These are phyloP conservation scores for Ottelia alismoides DNA, from an alignment of 106 monocot genomes.

Conservation along the genomic window DNA sequence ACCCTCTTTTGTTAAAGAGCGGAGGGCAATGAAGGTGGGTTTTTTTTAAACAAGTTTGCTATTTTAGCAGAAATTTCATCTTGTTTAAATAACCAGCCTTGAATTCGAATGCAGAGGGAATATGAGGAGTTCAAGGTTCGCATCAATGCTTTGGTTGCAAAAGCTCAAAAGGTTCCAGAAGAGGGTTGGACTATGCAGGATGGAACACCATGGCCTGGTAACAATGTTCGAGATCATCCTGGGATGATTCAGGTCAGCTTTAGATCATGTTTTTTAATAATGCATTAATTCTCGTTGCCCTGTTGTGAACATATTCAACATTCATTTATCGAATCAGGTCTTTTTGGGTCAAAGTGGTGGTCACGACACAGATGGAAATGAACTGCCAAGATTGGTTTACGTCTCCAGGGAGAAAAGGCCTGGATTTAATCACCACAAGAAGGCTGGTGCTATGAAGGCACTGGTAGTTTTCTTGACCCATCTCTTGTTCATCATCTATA, in stretches of 20 bases:
- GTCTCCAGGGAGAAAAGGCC: constrained; percentile 31
- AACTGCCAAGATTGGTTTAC: constrained; percentile 20
- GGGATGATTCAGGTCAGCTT: constrained; percentile 22
- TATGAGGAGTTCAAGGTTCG: constrained; percentile 27
- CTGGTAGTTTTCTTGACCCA: too few relatives aligned
- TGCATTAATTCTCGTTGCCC: too few relatives aligned
- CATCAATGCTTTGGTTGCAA: constrained; percentile 27
- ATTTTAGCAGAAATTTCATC: too few relatives aligned
- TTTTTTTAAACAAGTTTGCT: too few relatives aligned
- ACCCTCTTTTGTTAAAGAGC: constrained; percentile 21
- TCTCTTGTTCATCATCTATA: too few relatives aligned
- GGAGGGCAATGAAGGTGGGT: constrained; percentile 24
- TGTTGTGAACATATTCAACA: too few relatives aligned
- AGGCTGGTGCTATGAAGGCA: constrained; percentile 27
- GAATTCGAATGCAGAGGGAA: constrained; percentile 23
- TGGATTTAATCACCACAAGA: constrained; percentile 26
- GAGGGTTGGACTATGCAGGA: constrained; percentile 31
- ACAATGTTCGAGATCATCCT: constrained; percentile 23
- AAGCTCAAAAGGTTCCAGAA: constrained; percentile 25
- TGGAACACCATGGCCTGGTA: constrained; percentile 26
- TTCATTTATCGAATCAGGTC: too few relatives aligned
- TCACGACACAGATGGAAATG: constrained; percentile 21
- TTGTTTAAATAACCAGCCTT: too few relatives aligned
- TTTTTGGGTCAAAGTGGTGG: constrained; percentile 25
- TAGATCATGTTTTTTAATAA: too few relatives aligned